These are phyloP conservation scores for Cercospora zeae-maydis DNA, from an alignment of 2,329 filamentous ascomycete species.

Conservation along the genomic window DNA sequence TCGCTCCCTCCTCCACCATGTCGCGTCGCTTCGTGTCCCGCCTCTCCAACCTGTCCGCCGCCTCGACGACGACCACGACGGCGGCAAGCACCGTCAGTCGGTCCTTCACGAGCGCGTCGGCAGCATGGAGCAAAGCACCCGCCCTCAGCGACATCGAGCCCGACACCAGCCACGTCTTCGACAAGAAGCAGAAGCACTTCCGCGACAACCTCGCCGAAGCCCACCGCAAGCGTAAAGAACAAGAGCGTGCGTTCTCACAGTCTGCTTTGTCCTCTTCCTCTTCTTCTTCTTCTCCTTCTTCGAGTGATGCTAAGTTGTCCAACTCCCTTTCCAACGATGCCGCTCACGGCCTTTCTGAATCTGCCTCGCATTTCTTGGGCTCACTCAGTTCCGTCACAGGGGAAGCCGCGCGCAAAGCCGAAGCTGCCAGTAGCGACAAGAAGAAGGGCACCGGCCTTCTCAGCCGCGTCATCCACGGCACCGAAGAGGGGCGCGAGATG, in stretches of 20 bases:
- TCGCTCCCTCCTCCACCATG: slow-evolving; percentile 15
- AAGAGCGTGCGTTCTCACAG: slow-evolving; percentile 63
- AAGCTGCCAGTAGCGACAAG: slow-evolving; percentile 62
- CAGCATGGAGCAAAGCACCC: slow-evolving; percentile 50
- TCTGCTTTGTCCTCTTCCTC: slow-evolving; percentile 36
- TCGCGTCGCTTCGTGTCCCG: slow-evolving; percentile 26
- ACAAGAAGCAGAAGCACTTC: slow-evolving; percentile 78
- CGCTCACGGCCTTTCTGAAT: slow-evolving; percentile 5
- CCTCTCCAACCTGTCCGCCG: slow-evolving; percentile 12
- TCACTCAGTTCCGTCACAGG: slow-evolving; percentile 56
- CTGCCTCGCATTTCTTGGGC: slow-evolving; percentile 48
- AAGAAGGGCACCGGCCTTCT: slow-evolving; percentile 53
- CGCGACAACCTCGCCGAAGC: slow-evolving; percentile 74
- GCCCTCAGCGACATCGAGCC: slow-evolving; percentile 80
- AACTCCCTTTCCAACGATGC: slow-evolving; percentile 28
- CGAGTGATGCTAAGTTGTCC: slow-evolving; percentile 14
- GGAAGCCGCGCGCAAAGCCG: slow-evolving; percentile 57
- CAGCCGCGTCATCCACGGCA: slow-evolving; percentile 91
- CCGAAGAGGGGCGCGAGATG: slow-evolving; percentile 87
- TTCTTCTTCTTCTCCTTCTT: slow-evolving; percentile 40
- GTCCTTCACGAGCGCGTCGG: slow-evolving; percentile 18
- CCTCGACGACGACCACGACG: slow-evolving; percentile 12
- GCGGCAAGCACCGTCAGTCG: slow-evolving; percentile 9
- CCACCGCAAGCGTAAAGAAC: slow-evolving; percentile 70
- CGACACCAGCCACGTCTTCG: slow-evolving; percentile 70